phyloP scores from a whole-genome alignment of 805 yeast species.

The Pichia cephalocereana region DNA sequence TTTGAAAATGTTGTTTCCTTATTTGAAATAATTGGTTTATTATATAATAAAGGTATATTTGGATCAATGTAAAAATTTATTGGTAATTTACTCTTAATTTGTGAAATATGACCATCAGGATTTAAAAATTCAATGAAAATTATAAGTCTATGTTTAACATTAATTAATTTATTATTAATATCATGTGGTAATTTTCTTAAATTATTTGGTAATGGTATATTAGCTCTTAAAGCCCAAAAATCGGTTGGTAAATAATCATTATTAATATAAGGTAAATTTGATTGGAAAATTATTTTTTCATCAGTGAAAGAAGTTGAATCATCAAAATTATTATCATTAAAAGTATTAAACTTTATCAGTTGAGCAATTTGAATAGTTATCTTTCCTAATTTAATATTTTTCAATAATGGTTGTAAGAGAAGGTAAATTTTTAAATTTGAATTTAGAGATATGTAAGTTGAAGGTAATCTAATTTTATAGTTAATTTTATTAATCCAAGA shows the following conservation, averaged over 20 bases:
- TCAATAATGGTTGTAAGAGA: slow-evolving; percentile 37
- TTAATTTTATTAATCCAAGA: slow-evolving; percentile 47
- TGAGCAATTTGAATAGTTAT: slow-evolving; percentile 29
- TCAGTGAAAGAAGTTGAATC: slow-evolving; percentile 18
- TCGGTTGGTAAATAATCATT: slow-evolving; percentile 30
- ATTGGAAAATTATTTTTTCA: slow-evolving; percentile 25
- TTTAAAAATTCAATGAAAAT: slow-evolving; percentile 37
- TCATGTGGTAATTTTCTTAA: slow-evolving; percentile 36
- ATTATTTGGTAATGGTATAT: slow-evolving; percentile 31
- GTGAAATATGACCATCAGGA: slow-evolving; percentile 41
- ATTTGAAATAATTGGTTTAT: background rate
- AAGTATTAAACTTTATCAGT: slow-evolving; percentile 16
- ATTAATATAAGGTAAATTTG: slow-evolving; percentile 28
- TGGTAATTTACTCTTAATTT: slow-evolving; percentile 44
- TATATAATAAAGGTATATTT: slow-evolving; percentile 10
- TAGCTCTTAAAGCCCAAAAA: slow-evolving; percentile 37
- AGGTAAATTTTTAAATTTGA: slow-evolving; percentile 33
- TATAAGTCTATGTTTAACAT: slow-evolving; percentile 37
- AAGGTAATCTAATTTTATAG: slow-evolving; percentile 35
- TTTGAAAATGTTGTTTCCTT: background rate
- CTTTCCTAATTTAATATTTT: slow-evolving; percentile 33
- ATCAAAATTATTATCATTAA: slow-evolving; percentile 12
- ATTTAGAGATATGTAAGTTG: slow-evolving; percentile 40
- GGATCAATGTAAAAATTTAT: slow-evolving; percentile 34
- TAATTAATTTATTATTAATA: slow-evolving; percentile 31